Percentiles rank a stretch among this genome's conserved stretches.
phyloP scores from a whole-genome alignment of 306 rosid genomes.

The Vicia sativa region DNA sequence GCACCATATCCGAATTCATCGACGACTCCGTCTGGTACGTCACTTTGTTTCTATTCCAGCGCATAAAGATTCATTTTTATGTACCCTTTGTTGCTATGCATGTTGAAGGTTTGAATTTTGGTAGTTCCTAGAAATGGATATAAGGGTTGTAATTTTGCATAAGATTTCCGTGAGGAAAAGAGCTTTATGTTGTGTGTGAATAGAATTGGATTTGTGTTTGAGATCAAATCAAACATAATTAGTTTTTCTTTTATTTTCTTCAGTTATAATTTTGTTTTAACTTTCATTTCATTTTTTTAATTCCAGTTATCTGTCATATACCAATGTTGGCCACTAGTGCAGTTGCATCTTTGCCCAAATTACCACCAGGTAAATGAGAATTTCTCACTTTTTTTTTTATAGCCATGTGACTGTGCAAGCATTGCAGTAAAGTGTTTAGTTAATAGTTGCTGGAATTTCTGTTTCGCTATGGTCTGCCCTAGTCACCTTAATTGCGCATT shows the following conservation, averaged over 20 bases:
- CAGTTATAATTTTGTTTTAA: neutral
- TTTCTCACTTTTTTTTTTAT: constrained; percentile 19
- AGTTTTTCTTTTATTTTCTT: constrained; percentile 27
- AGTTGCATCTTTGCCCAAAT: constrained; percentile 41
- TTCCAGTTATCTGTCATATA: constrained; percentile 29
- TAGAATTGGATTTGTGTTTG: neutral
- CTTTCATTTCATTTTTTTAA: constrained; percentile 16
- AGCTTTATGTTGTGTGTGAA: neutral
- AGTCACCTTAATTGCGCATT: no score
- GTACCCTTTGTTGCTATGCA: no score
- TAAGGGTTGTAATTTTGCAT: neutral
- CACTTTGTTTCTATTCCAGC: neutral
- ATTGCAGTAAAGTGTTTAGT: neutral
- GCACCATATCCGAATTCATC: neutral
- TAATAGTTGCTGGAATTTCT: no score
- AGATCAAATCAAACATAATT: neutral
- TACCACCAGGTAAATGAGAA: constrained; percentile 49
- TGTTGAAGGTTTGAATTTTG: neutral
- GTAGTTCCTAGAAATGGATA: neutral
- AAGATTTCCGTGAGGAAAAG: neutral
- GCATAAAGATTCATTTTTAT: no score
- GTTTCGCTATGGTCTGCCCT: no score
- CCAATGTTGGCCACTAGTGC: constrained; percentile 45
- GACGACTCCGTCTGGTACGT: neutral
- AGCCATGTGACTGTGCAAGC: constrained; percentile 2